A percentile compares a stretch with the other conserved stretches of the same genome.
These are phyloP conservation scores for Phaeosphaeriaceae sp. DNA, from an alignment of 2,329 filamentous ascomycete genomes.

Conservation along the genomic window DNA sequence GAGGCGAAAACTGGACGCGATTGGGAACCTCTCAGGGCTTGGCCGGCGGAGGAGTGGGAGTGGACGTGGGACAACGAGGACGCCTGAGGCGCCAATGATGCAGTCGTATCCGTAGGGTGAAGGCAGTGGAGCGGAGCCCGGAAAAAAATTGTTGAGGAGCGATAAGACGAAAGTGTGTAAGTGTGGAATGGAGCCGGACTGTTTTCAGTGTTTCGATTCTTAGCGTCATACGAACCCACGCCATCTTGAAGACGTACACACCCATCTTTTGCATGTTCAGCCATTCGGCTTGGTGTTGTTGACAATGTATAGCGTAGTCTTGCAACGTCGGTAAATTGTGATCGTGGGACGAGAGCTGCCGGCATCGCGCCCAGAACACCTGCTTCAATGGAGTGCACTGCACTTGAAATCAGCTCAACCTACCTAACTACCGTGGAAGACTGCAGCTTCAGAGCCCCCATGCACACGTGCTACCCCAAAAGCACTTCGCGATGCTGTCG, in stretches of 20 bases:
- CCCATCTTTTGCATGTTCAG: neutral
- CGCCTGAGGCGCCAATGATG: neutral
- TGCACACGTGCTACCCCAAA: neutral
- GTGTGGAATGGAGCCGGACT: neutral
- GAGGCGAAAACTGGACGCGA: slow-evolving; percentile 5
- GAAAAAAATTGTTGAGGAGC: neutral
- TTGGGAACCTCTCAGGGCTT: slow-evolving; percentile 10
- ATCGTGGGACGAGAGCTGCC: neutral
- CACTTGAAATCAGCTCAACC: neutral
- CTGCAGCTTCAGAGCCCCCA: neutral
- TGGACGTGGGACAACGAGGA: neutral
- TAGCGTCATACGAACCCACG: neutral
- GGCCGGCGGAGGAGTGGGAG: slow-evolving; percentile 2
- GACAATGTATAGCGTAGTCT: too few relatives aligned
- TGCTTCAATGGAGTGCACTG: neutral
- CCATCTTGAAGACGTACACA: neutral
- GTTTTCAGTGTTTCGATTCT: neutral
- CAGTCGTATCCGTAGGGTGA: neutral
- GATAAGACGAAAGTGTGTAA: neutral
- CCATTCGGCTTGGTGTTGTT: too few relatives aligned
- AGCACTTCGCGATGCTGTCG: neutral
- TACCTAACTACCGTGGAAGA: neutral
- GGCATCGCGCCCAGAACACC: neutral
- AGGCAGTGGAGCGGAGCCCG: neutral
- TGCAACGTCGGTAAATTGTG: too few relatives aligned